Percentiles rank a stretch among this genome's conserved stretches.
Conservation (phyloP, 2,329 filamentous ascomycete genomes). For the Sporothrix sp. region DNA sequence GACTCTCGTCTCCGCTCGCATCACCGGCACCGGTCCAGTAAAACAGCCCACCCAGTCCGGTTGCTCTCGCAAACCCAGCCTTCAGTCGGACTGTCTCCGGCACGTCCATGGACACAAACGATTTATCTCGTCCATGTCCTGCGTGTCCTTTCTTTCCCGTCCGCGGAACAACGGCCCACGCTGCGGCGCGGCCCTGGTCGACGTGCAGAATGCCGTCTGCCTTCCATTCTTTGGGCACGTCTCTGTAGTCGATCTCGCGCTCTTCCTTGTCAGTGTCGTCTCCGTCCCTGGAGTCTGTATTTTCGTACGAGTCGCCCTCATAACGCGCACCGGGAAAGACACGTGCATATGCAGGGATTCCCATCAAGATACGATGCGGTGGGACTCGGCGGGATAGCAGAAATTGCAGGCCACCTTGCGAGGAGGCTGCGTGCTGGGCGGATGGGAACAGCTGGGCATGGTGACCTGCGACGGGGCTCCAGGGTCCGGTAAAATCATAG, state of each 20-base stretch:
- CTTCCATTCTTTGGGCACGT: slow-evolving; percentile 36
- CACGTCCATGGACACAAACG: slow-evolving; percentile 57
- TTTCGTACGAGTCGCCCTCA: slow-evolving; percentile 41
- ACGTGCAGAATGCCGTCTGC: slow-evolving; percentile 18
- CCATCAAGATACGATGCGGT: slow-evolving; percentile 49
- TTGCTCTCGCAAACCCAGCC: slow-evolving; percentile 46
- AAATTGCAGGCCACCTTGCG: slow-evolving; percentile 47
- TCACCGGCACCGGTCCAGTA: slow-evolving; percentile 61
- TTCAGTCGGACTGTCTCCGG: slow-evolving; percentile 51
- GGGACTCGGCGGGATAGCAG: slow-evolving; percentile 44
- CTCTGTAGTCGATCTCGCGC: slow-evolving; percentile 52
- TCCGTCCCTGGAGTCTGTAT: background rate
- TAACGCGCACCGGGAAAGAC: slow-evolving; percentile 46
- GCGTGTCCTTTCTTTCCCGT: slow-evolving; percentile 9
- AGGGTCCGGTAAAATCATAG: slow-evolving; percentile 58
- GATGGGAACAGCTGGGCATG: slow-evolving; percentile 52
- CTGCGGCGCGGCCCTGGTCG: slow-evolving; percentile 32
- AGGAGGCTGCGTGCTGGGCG: slow-evolving; percentile 31
- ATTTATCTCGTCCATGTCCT: slow-evolving; percentile 19
- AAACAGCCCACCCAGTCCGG: slow-evolving; percentile 52
- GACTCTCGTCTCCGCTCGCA: slow-evolving; percentile 37
- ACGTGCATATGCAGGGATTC: slow-evolving; percentile 53
- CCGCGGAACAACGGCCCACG: slow-evolving; percentile 38
- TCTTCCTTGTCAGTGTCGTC: slow-evolving; percentile 17
- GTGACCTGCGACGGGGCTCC: slow-evolving; percentile 51